Percentiles rank a stretch among this genome's conserved stretches.
These are phyloP conservation scores for Xerocomus brunneocitrinus DNA, from an alignment of 768 basidiomycete species.

Conservation along the genomic window DNA sequence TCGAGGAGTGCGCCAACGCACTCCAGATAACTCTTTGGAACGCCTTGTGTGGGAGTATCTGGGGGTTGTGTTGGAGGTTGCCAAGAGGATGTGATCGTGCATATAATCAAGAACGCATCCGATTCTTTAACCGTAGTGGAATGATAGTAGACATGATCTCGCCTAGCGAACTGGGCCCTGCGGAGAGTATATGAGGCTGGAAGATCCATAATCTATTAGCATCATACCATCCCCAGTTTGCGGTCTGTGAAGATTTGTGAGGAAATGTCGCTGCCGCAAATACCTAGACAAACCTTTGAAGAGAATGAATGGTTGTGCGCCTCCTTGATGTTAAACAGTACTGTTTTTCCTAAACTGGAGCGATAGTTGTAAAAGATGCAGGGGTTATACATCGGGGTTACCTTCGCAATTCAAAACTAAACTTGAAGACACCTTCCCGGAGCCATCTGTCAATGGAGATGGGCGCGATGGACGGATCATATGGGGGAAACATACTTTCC, in stretches of 20 bases:
- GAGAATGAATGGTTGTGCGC: constrained; percentile 81
- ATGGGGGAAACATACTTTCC: constrained; percentile 43
- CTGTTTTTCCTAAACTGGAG: constrained; percentile 42
- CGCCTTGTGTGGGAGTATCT: constrained; percentile 42
- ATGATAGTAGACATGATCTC: constrained; percentile 66
- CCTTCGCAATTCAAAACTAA: constrained; percentile 80
- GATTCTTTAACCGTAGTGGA: constrained; percentile 46
- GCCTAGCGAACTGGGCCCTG: constrained; percentile 76
- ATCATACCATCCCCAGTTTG: constrained; percentile 82
- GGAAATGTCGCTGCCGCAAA: neutral
- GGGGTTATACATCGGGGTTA: constrained; percentile 19
- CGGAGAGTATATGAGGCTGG: neutral
- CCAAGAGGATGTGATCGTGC: constrained; percentile 71
- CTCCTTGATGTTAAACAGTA: constrained; percentile 64
- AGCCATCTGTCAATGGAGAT: constrained; percentile 52
- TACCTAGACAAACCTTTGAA: constrained; percentile 43
- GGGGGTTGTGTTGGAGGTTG: constrained; percentile 45
- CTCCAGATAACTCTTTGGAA: constrained; percentile 64
- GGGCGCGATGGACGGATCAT: neutral
- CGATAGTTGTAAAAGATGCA: neutral
- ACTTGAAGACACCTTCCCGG: constrained; percentile 83
- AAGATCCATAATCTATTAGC: neutral
- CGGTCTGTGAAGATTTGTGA: constrained; percentile 45
- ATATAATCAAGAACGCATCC: constrained; percentile 73
- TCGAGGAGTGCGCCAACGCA: constrained; percentile 73